These are phyloP conservation scores for Nicotiana otophora DNA, from an alignment of 257 asterid genomes.

Conservation along the genomic window DNA sequence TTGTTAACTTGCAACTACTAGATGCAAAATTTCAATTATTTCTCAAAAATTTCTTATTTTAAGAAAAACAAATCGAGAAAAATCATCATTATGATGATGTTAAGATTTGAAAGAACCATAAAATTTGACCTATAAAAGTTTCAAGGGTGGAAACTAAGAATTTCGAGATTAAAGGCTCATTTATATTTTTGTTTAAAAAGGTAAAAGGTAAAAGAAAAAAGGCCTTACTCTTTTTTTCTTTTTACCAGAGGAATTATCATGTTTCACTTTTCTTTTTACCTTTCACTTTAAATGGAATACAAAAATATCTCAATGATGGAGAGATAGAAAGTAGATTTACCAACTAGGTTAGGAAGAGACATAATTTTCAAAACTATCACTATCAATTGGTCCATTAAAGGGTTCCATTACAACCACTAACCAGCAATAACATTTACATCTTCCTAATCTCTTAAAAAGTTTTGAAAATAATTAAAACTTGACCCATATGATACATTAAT, in stretches of 20 bases:
- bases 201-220: not conserved
- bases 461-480: not conserved
- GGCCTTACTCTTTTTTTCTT: not conserved
- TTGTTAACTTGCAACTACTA: not conserved
- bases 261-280: not conserved
- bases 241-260: not conserved
- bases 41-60: not conserved
- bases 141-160: not conserved
- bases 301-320: not conserved
- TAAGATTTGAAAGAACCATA: not conserved
- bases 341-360: not conserved
- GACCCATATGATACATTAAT: not conserved
- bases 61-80: not conserved
- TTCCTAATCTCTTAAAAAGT: not conserved
- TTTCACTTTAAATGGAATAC: not conserved
- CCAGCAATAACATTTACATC: not conserved
- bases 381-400: not conserved
- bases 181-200: not conserved
- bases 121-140: not conserved
- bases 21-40: not conserved
- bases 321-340: conserved; percentile 9
- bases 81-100: no score
- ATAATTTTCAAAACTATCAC: conserved; percentile 4
- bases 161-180: not conserved
- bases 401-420: not conserved